These are phyloP conservation scores for Cystoderma amianthinum DNA, from an alignment of 768 basidiomycete species.

Conservation along the genomic window DNA sequence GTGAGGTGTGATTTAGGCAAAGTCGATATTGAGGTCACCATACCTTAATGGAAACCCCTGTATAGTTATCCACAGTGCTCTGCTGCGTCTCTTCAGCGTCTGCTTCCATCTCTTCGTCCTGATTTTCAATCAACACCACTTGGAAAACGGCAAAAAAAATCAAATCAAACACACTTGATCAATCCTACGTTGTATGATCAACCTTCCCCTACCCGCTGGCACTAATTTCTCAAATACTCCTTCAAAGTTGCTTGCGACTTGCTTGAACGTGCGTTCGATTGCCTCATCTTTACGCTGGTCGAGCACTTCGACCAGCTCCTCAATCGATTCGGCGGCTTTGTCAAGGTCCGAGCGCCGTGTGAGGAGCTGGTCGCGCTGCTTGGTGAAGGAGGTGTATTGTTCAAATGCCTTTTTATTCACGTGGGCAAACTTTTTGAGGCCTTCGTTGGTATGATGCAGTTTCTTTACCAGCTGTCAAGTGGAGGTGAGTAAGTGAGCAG, in stretches of 20 bases:
- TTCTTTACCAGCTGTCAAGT: constrained; percentile 76
- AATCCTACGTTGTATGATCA: constrained; percentile 90
- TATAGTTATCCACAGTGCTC: constrained; percentile 86
- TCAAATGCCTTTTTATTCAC: constrained; percentile 99
- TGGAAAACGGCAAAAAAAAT: background rate
- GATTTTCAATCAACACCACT: background rate
- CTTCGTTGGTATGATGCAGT: constrained; percentile 88
- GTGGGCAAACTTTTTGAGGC: constrained; percentile 92
- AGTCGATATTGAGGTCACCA: background rate
- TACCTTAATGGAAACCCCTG: constrained; percentile 93
- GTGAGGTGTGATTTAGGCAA: background rate
- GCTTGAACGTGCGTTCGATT: constrained; percentile 97
- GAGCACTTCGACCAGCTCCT: constrained; percentile 87
- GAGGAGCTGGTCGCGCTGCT: constrained; percentile 88
- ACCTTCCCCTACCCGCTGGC: constrained; percentile 82
- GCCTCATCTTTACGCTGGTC: constrained; percentile 98
- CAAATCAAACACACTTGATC: constrained; percentile 63
- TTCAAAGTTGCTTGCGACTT: constrained; percentile 94
- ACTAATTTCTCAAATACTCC: constrained; percentile 96
- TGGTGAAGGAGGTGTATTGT: constrained; percentile 96
- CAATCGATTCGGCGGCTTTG: constrained; percentile 81
- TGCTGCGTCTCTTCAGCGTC: constrained; percentile 71
- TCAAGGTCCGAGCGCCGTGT: constrained; percentile 89
- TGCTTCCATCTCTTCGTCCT: constrained; percentile 73
- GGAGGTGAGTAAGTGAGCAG: background rate